These are phyloP conservation scores for Allium cepa DNA, from an alignment of 106 monocot genomes.

Conservation along the genomic window DNA sequence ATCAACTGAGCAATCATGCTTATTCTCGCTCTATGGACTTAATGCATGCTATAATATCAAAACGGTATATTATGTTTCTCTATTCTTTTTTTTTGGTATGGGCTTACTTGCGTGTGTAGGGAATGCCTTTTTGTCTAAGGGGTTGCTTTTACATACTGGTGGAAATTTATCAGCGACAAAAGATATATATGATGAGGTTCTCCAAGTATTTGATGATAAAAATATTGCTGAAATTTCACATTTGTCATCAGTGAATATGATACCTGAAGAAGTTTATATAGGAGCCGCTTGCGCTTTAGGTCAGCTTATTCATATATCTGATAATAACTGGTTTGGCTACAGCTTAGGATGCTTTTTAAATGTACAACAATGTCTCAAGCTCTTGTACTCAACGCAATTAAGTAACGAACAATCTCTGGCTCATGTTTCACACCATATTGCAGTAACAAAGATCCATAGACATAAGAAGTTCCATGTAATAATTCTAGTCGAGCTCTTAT, in stretches of 20 bases:
- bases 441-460: constrained; percentile 54
- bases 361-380: constrained; percentile 34
- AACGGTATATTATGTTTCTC: too few species aligned
- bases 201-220: constrained; percentile 24
- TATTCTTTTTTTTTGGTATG: too few species aligned
- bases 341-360: constrained; percentile 49
- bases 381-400: constrained; percentile 55
- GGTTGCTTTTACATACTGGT: constrained; percentile 63
- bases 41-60: too few species aligned
- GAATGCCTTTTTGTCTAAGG: constrained; percentile 50
- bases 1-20: constrained; percentile 13
- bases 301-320: constrained; percentile 32
- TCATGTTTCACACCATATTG: constrained; percentile 58
- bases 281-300: constrained; percentile 72
- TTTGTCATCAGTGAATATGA: constrained; percentile 64
- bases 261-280: constrained; percentile 56
- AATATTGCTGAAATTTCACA: constrained; percentile 24
- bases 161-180: constrained; percentile 63
- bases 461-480: constrained; percentile 59
- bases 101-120: background rate
- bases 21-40: too few species aligned
- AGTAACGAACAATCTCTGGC: constrained; percentile 41
- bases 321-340: constrained; percentile 48
- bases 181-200: constrained; percentile 51
- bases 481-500: background rate